Percentiles rank a stretch among this genome's conserved stretches.
phyloP scores from a whole-genome alignment of 768 basidiomycete species.

The Obba rivulosa region DNA sequence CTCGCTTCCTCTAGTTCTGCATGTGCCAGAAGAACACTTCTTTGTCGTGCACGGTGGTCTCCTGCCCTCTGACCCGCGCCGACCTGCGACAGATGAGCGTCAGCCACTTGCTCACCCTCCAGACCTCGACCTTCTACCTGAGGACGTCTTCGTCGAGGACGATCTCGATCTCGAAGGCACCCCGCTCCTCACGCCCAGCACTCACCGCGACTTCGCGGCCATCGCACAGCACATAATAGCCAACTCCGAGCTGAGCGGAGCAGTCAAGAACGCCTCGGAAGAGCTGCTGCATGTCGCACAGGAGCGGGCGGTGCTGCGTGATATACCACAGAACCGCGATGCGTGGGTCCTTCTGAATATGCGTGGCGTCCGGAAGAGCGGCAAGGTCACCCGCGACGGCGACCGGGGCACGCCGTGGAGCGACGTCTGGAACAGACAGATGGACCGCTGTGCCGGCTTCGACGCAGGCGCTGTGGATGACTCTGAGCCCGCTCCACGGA shows the following conservation, averaged over 20 bases:
- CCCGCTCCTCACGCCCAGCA: not conserved
- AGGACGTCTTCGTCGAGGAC: not conserved
- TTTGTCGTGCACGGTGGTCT: conserved; percentile 84
- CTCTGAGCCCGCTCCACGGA: not conserved
- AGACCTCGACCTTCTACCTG: conserved; percentile 17
- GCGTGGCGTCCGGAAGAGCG: conserved; percentile 40
- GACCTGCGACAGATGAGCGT: conserved; percentile 37
- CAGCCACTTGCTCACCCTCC: conserved; percentile 77
- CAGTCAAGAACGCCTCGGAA: not conserved
- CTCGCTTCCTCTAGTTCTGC: conserved; percentile 66
- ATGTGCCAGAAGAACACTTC: conserved; percentile 69
- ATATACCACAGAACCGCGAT: conserved; percentile 71
- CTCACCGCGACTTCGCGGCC: not conserved
- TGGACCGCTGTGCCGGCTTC: conserved; percentile 54
- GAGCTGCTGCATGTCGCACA: conserved; percentile 47
- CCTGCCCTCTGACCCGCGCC: conserved; percentile 63
- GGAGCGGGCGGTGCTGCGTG: conserved; percentile 59
- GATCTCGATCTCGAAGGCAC: conserved; percentile 1
- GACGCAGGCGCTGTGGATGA: conserved; percentile 1
- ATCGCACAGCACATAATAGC: conserved; percentile 7
- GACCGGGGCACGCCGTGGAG: conserved; percentile 69
- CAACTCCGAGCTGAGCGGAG: not conserved
- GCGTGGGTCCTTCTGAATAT: conserved; percentile 79
- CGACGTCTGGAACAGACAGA: conserved; percentile 65
- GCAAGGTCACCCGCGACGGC: conserved; percentile 29